phyloP scores from a whole-genome alignment of 108 stramenopile species.

The Fistulifera solaris region DNA sequence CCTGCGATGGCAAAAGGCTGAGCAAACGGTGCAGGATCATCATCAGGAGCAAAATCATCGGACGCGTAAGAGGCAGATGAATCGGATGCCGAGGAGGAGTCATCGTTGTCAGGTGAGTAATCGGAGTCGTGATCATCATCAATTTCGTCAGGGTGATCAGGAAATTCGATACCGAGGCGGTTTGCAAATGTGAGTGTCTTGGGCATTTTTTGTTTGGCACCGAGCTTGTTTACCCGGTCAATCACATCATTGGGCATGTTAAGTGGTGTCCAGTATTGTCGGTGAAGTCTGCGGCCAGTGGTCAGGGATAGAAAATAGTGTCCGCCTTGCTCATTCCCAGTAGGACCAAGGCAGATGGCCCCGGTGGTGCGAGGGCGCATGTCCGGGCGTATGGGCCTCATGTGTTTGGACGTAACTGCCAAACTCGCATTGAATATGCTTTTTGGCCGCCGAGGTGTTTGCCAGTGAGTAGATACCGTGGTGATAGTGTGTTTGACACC shows the following conservation, averaged over 20 bases:
- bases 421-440: slow-evolving; percentile 3
- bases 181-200: slow-evolving; percentile 1
- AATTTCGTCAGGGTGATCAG: not conserved
- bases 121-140: slow-evolving; percentile 6
- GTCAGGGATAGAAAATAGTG: slow-evolving; percentile 22
- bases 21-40: not conserved
- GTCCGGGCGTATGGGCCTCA: slow-evolving; percentile 16
- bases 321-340: slow-evolving; percentile 32
- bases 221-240: slow-evolving; percentile 8
- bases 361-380: slow-evolving; percentile 11
- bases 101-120: not conserved
- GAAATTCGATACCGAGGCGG: not conserved
- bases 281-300: slow-evolving; percentile 11
- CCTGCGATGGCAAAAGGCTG: not conserved
- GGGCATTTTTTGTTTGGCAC: not conserved
- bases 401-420: slow-evolving; percentile 15
- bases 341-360: slow-evolving; percentile 12
- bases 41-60: not conserved
- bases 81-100: not conserved
- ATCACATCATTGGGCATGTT: slow-evolving; percentile 31
- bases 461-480: slow-evolving; percentile 11
- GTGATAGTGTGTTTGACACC: slow-evolving; percentile 7
- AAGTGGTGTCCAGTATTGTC: slow-evolving; percentile 3
- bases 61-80: not conserved
- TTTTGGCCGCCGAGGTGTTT: not conserved